These are phyloP conservation scores for Geotrichum reessii DNA, from an alignment of 1,139 yeast species.

Conservation along the genomic window DNA sequence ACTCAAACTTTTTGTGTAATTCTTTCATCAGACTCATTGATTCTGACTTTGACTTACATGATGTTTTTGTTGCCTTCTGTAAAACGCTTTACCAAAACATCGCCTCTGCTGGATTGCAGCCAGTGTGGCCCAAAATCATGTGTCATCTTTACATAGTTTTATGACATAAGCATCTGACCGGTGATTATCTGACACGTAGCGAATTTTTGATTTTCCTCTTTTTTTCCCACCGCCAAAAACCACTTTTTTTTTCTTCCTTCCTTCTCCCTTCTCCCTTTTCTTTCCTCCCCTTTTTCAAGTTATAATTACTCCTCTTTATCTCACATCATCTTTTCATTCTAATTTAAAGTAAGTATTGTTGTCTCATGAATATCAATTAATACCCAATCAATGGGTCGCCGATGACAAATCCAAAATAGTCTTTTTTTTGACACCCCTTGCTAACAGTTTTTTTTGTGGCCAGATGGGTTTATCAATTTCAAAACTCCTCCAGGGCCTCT, in stretches of 20 bases:
- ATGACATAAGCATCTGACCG: not conserved
- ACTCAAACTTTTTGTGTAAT: too few species aligned
- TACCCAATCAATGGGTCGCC: not conserved
- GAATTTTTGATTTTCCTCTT: constrained; percentile 5
- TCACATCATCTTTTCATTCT: not conserved
- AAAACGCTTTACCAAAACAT: too few species aligned
- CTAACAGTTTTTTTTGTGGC: not conserved
- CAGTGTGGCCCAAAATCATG: not conserved
- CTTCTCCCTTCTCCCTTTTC: constrained; percentile 1
- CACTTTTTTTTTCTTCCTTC: not conserved
- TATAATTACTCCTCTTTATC: not conserved
- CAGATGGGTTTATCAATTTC: constrained; percentile 15
- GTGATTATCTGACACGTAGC: constrained; percentile 14
- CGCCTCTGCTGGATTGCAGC: not conserved
- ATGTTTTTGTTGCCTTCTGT: too few species aligned
- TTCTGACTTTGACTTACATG: too few species aligned
- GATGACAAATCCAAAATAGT: not conserved
- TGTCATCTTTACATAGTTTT: not conserved
- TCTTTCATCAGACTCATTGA: too few species aligned
- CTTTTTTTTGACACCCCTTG: not conserved
- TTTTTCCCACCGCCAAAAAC: not conserved
- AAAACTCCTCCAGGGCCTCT: constrained; percentile 19
- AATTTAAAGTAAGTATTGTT: not conserved
- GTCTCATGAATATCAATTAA: not conserved
- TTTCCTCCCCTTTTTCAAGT: constrained; percentile 1